Evolutionary conservation across 495 filamentous ascomycete species (phyloP).

Genomic region (Cetradonia linearis): DNA sequence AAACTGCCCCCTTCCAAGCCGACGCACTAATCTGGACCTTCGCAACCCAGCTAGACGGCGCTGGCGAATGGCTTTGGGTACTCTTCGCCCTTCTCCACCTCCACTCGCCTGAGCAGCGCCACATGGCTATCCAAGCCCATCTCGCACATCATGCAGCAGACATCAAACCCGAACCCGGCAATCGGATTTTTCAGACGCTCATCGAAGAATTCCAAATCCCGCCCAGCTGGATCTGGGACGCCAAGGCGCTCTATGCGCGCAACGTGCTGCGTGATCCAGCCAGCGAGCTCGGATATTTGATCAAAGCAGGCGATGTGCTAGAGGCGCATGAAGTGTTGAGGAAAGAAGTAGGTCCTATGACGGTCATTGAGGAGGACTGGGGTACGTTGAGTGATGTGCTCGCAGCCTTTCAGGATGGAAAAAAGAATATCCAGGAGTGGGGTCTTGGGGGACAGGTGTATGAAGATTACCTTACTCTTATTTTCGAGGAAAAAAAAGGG

Average conservation of each 20-base stretch:
- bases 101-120: slow-evolving; percentile 48
- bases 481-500: slow-evolving; percentile 24
- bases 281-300: slow-evolving; percentile 61
- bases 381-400: slow-evolving; percentile 52
- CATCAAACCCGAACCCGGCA: slow-evolving; percentile 41
- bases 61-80: slow-evolving; percentile 56
- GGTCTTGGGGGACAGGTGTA: slow-evolving; percentile 70
- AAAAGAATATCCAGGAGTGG: slow-evolving; percentile 50
- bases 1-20: slow-evolving; percentile 36
- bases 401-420: slow-evolving; percentile 50
- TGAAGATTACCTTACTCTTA: slow-evolving; percentile 62
- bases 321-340: slow-evolving; percentile 79
- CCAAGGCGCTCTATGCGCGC: slow-evolving; percentile 74
- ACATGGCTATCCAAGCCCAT: slow-evolving; percentile 47
- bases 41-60: slow-evolving; percentile 58
- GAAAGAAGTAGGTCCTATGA: slow-evolving; percentile 61
- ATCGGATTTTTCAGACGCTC: slow-evolving; percentile 47
- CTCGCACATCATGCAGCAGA: slow-evolving; percentile 47
- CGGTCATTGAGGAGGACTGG: slow-evolving; percentile 70
- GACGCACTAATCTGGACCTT: slow-evolving; percentile 61
- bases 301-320: slow-evolving; percentile 62
- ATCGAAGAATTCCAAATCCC: slow-evolving; percentile 55
- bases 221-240: slow-evolving; percentile 69
- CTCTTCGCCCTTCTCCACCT: slow-evolving; percentile 73
- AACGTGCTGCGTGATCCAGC: slow-evolving; percentile 50